These are phyloP conservation scores for Plantago lanceolata DNA, from an alignment of 305 asterid species.

Conservation along the genomic window DNA sequence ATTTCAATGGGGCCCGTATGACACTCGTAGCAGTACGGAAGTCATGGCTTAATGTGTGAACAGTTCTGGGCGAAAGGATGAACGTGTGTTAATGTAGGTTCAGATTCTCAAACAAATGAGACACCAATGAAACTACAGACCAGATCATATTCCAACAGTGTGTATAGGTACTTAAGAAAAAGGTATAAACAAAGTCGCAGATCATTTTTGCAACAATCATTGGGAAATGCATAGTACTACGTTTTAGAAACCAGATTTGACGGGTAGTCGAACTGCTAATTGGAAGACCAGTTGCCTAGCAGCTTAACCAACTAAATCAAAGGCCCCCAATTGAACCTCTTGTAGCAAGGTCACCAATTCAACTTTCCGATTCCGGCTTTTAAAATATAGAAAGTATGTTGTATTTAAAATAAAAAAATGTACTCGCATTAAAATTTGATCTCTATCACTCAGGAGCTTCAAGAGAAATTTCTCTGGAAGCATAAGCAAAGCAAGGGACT, in stretches of 20 bases:
- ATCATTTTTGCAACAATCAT: not conserved
- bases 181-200: not conserved
- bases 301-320: not conserved
- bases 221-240: not conserved
- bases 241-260: not conserved
- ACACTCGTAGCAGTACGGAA: conserved; percentile 75
- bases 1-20: conserved; percentile 49
- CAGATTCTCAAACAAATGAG: conserved; percentile 3
- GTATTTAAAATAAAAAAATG: too few species aligned
- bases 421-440: too few species aligned
- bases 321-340: too few species aligned
- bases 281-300: not conserved
- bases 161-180: not conserved
- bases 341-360: not conserved
- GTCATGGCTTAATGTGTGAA: conserved; percentile 81
- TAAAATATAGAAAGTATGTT: not conserved
- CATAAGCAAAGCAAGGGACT: too few species aligned
- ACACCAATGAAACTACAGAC: not conserved
- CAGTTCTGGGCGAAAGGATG: conserved; percentile 49
- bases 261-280: not conserved
- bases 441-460: not conserved
- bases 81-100: conserved; percentile 5
- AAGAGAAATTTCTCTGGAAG: not conserved
- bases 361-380: not conserved
- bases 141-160: not conserved